Evolutionary conservation across 1,284 basidiomycete genomes (phyloP).

Genomic region (Cutaneotrichosporon sp.): DNA sequence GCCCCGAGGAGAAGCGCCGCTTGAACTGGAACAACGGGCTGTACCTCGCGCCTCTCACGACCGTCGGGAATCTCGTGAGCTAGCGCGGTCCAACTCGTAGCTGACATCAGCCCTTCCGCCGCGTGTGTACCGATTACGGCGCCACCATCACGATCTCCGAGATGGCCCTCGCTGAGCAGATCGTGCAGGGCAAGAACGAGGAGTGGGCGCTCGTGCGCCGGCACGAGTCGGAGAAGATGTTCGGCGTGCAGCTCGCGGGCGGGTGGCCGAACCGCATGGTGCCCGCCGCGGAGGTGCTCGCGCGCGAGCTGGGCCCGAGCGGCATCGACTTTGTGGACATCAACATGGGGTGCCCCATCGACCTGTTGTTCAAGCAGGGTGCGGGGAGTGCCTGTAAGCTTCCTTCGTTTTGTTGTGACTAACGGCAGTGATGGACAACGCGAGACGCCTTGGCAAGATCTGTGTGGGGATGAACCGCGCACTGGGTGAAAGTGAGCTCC

Average conservation of each 20-base stretch:
- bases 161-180: constrained; percentile 79
- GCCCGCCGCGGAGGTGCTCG: constrained; percentile 80
- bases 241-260: constrained; percentile 76
- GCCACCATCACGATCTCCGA: constrained; percentile 96
- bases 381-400: constrained; percentile 78
- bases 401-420: constrained; percentile 17
- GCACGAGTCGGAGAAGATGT: constrained; percentile 84
- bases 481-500: constrained; percentile 67
- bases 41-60: constrained; percentile 93
- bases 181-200: constrained; percentile 77
- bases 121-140: constrained; percentile 81
- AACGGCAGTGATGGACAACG: constrained; percentile 73
- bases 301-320: constrained; percentile 61
- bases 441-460: constrained; percentile 80
- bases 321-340: constrained; percentile 89
- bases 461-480: constrained; percentile 89
- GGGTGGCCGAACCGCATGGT: constrained; percentile 57
- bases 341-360: constrained; percentile 92
- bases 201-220: constrained; percentile 88
- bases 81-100: neutral
- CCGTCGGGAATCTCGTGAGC: constrained; percentile 86
- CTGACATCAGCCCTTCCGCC: constrained; percentile 75
- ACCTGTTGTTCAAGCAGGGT: constrained; percentile 88
- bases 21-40: constrained; percentile 85
- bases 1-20: constrained; percentile 81